Base-by-base conservation (phyloP, 352 stramenopile genomes). In the Globisporangium sylvaticum region DNA sequence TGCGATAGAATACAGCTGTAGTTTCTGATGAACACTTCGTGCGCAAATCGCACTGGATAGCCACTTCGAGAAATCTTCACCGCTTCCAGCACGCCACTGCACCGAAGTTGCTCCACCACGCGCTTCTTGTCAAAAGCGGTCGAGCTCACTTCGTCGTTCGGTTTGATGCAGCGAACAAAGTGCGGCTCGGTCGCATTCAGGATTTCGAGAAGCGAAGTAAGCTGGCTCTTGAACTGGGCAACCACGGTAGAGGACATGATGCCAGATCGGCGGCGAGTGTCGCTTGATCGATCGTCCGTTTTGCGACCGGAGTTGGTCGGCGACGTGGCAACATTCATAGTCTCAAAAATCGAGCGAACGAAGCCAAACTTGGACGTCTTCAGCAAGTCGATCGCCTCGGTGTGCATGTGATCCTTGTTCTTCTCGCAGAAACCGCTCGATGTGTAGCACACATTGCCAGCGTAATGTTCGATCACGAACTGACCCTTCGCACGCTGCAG, bases 41-140 rank as follows among this genome's bases (percentile, higher is more conserved):
- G 97, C 59, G 79, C 67, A 59, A 99, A 92, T 65, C 98, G 96
- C 61, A 99, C 96, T 34, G 97, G 97, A 76, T 96, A 96, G 22
- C 89, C 88, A 29, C 83, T 91, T 14, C 89, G 83, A 31, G 88
- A 95, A 68, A 97, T 95, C 71, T 95, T 92, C 42, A 95, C 87
- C 10, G 90, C 90, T 73, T 97, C 89, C 58, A 97, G 55, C 14
- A 97, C 86, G 55, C 90, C 90, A 65, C 88, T 95, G 65, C 88
- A 97, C 10, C 83, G 84, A 14, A 97, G 76, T 65, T 97, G 90
- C 58, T 96, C 84, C 58, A 93, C 68, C 6, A 96, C 65, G 64
- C 88, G 86, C 31, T 75, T 77, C 3, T 76, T 77, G 6, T 94
- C 81, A 22, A 97, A 92, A 24, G 79, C 62, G 4, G 68, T 77